Percentiles rank a stretch among this genome's conserved stretches.
These are phyloP conservation scores for Skeletonema tropicum DNA, from an alignment of 108 stramenopile species.

Conservation along the genomic window DNA sequence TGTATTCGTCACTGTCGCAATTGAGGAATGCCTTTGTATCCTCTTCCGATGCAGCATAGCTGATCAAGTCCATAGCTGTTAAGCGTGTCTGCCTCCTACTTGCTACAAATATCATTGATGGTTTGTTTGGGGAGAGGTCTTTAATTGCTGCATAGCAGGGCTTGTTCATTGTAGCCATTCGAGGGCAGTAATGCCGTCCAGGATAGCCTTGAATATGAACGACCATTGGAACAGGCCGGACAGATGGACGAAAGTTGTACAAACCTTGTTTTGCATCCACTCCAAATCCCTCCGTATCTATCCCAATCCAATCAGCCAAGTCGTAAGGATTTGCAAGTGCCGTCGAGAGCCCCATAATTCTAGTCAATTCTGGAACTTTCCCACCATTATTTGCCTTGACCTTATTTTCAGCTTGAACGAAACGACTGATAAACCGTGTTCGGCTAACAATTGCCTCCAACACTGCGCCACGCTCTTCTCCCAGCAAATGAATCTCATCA, in stretches of 20 bases:
- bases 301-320: conserved; percentile 97
- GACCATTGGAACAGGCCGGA: conserved; percentile 94
- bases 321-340: conserved; percentile 97
- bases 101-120: conserved; percentile 94
- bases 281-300: conserved; percentile 61
- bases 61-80: conserved; percentile 94
- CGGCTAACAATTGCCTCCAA: conserved; percentile 97
- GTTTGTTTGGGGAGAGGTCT: conserved; percentile 91
- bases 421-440: conserved; percentile 89
- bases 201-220: conserved; percentile 97
- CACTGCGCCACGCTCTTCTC: conserved; percentile 98
- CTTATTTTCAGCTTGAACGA: conserved; percentile 48
- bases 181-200: conserved; percentile 91
- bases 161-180: conserved; percentile 99
- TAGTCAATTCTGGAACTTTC: conserved; percentile 45
- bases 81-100: conserved; percentile 94
- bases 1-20: conserved; percentile 69
- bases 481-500: conserved; percentile 99
- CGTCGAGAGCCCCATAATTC: conserved; percentile 96
- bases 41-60: conserved; percentile 84
- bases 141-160: conserved; percentile 97
- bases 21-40: conserved; percentile 79
- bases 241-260: conserved; percentile 97
- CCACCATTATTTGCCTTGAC: conserved; percentile 9
- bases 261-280: conserved; percentile 53